Base-by-base conservation (phyloP, 805 yeast species). In the Candida awuae region DNA sequence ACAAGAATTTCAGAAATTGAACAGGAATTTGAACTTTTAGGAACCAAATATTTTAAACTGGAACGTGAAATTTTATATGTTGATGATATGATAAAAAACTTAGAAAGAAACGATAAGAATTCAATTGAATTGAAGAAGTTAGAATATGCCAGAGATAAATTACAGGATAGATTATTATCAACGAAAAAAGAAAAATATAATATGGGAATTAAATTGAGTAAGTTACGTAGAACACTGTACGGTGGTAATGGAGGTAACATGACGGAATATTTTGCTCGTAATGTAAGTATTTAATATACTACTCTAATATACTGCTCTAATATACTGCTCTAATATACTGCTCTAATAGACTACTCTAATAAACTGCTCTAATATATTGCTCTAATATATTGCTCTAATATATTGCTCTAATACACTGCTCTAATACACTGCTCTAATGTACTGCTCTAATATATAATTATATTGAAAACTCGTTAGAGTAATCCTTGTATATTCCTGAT, bases 221-320 rank as follows among this genome's bases (percentile, higher is more conserved):
- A 48, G 31, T 48, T 48, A 28, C 49, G 51, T 32, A 56, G 53
- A 29, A 50, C 44, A 28, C 42, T 58, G 9, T 52, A 56, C 41
- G 63, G 63, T 16, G 48, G 37, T 29, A 48, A 56, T 28, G 58
- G 58, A 16, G 55, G 58, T 10, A 59, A 55, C 35, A 67, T 68
- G 59, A 74, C 75, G 56, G 73, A 70, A 65, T 72, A 70, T 67
- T 61, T 63, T 75, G 70, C 69, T 55, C 70, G 76, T 64, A 74
- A 75, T 54, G 70, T 66, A 64, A 74, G 46, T 35, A 35, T 27
- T 13, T 38, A 25, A 15, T 15, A 13, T 27, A 16, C 18, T 19
- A 10, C 30, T 25, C n/a, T 25, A 12, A 6, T 6, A 25, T n/a
- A n/a, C n/a, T n/a, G n/a, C n/a, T n/a, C n/a, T n/a, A n/a, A n/a